Conservation (phyloP, 257 asterid genomes). For the Prunella vulgaris region DNA sequence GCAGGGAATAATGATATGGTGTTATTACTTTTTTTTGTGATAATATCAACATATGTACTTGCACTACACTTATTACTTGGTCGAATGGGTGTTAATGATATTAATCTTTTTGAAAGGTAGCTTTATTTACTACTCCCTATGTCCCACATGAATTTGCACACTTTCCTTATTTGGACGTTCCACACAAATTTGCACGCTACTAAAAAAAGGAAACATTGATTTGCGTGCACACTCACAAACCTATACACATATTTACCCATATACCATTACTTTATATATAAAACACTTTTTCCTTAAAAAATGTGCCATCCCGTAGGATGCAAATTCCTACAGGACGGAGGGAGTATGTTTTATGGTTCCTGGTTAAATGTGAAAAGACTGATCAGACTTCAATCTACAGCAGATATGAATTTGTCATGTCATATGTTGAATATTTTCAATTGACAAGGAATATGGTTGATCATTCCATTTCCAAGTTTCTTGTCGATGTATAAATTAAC, state of each 20-base stretch:
- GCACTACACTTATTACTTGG: neutral
- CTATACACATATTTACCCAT: too few species aligned
- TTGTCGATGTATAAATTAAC: neutral
- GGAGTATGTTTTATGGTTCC: neutral
- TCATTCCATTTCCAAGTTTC: conserved; percentile 10
- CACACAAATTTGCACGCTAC: too few species aligned
- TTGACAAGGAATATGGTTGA: neutral
- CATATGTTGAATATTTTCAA: neutral
- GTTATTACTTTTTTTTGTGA: neutral
- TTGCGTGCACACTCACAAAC: too few species aligned
- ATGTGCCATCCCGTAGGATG: too few species aligned
- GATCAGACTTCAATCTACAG: neutral
- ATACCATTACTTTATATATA: too few species aligned
- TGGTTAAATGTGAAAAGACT: neutral
- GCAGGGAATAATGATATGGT: neutral
- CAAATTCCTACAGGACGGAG: too few species aligned
- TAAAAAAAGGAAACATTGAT: too few species aligned
- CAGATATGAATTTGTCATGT: neutral
- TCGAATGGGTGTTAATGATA: neutral
- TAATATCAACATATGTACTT: neutral
- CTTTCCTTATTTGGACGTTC: too few species aligned
- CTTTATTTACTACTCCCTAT: neutral
- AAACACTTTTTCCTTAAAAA: too few species aligned
- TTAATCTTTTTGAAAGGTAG: neutral
- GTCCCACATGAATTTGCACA: too few species aligned